Conservation (phyloP, 352 stramenopile genomes). For the Pythium dissimile region DNA sequence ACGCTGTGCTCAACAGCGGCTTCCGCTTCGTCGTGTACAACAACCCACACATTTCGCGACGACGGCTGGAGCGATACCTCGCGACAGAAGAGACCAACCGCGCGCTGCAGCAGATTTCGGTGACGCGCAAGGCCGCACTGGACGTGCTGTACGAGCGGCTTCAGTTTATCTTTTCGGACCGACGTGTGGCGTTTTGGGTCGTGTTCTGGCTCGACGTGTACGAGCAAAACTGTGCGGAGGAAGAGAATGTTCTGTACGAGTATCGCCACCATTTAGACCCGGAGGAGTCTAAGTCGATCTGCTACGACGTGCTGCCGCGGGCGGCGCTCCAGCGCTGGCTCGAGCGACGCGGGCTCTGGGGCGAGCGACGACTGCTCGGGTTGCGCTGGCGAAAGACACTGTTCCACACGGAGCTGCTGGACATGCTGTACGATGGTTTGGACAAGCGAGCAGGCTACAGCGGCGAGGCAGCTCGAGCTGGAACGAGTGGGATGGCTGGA, state of each 20-base stretch:
- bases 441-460: not conserved
- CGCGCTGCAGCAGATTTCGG: conserved; percentile 10
- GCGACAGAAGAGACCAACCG: conserved; percentile 26
- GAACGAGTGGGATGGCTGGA: no score
- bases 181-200: conserved; percentile 32
- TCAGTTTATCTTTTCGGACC: conserved; percentile 28
- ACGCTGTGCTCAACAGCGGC: conserved; percentile 28
- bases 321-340: conserved; percentile 31
- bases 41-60: conserved; percentile 25
- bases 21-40: conserved; percentile 54
- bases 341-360: not conserved
- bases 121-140: conserved; percentile 19
- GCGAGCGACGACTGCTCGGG: not conserved
- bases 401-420: conserved; percentile 7
- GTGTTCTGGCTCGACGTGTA: conserved; percentile 49
- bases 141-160: conserved; percentile 32
- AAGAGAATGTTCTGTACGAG: conserved; percentile 13
- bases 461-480: no score
- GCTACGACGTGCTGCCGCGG: conserved; percentile 29
- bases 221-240: conserved; percentile 26
- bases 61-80: conserved; percentile 27
- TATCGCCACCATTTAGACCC: conserved; percentile 10
- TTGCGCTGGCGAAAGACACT: conserved; percentile 6
- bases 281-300: conserved; percentile 23
- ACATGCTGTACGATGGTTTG: conserved; percentile 6